These are phyloP conservation scores for Pseudogymnoascus sp. DNA, from an alignment of 2,329 filamentous ascomycete species.

Conservation along the genomic window DNA sequence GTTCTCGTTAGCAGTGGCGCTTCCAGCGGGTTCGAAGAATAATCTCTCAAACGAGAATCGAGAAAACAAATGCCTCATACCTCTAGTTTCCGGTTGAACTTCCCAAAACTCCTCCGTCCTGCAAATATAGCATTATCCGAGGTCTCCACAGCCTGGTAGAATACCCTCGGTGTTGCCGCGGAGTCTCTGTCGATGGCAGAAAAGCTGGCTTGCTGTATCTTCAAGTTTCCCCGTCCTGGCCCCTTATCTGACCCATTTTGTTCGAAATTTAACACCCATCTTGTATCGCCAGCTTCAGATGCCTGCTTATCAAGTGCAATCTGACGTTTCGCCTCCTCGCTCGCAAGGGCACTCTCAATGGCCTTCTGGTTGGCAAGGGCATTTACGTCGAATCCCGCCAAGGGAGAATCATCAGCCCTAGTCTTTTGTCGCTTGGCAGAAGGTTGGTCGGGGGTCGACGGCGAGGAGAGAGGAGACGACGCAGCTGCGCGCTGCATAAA, in stretches of 20 bases:
- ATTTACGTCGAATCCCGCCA: slow-evolving; percentile 31
- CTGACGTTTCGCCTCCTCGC: slow-evolving; percentile 58
- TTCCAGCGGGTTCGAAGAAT: slow-evolving; percentile 19
- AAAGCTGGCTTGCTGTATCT: slow-evolving; percentile 55
- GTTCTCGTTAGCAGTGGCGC: slow-evolving; percentile 15
- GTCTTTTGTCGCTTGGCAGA: slow-evolving; percentile 57
- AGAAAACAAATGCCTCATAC: slow-evolving; percentile 15
- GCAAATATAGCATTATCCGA: slow-evolving; percentile 27
- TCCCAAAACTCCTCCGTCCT: slow-evolving; percentile 43
- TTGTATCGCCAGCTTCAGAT: slow-evolving; percentile 57
- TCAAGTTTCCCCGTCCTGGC: slow-evolving; percentile 31
- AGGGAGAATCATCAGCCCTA: slow-evolving; percentile 25
- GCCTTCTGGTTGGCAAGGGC: slow-evolving; percentile 48
- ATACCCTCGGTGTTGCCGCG: slow-evolving; percentile 12
- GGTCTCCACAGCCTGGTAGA: slow-evolving; percentile 21
- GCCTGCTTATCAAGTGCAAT: slow-evolving; percentile 54
- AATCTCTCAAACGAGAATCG: background rate
- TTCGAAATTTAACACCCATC: slow-evolving; percentile 62
- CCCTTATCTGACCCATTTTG: slow-evolving; percentile 30
- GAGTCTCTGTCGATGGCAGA: slow-evolving; percentile 37
- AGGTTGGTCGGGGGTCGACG: slow-evolving; percentile 43
- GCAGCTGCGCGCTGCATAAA: slow-evolving; percentile 89
- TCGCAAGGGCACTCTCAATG: slow-evolving; percentile 54
- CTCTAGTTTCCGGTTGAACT: slow-evolving; percentile 34
- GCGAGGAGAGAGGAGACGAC: slow-evolving; percentile 39